Conservation (phyloP, 345 rosid species). For the Camelina laxa region DNA sequence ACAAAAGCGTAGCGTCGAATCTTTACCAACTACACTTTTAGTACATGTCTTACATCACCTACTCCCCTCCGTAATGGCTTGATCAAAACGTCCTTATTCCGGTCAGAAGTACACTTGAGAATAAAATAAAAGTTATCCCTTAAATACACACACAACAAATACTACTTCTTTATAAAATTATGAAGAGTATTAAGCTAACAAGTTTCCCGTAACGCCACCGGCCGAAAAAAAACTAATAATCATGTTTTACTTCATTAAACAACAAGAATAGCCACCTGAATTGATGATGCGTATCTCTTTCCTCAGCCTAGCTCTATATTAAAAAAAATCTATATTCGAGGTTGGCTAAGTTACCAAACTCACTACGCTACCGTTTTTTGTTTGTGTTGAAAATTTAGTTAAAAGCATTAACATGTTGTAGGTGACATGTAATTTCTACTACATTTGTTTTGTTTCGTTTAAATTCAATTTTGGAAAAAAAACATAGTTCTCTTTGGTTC, state of each 20-base stretch:
- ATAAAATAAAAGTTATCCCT: background rate
- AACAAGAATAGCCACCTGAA: background rate
- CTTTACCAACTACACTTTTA: slow-evolving; percentile 33
- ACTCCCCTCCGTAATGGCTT: slow-evolving; percentile 5
- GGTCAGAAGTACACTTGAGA: too few relatives aligned
- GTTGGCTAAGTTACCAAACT: background rate
- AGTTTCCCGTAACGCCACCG: background rate
- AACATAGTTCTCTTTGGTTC: background rate
- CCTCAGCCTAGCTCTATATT: too few relatives aligned
- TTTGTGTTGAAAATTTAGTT: background rate
- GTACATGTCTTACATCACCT: slow-evolving; percentile 20
- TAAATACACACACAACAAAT: background rate
- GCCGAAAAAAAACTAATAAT: background rate
- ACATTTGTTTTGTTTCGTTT: background rate
- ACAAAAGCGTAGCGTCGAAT: slow-evolving; percentile 30
- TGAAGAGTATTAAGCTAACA: background rate
- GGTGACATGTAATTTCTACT: background rate
- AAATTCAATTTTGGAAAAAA: background rate
- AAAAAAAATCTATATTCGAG: background rate
- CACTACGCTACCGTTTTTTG: background rate
- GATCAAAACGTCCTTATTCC: slow-evolving; percentile 18
- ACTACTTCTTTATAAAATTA: too few relatives aligned
- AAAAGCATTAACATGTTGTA: background rate
- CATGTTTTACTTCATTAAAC: background rate
- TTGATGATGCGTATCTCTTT: too few relatives aligned